These are phyloP conservation scores for Trichophyton verrucosum DNA, from an alignment of 2,329 filamentous ascomycete species.

Conservation along the genomic window DNA sequence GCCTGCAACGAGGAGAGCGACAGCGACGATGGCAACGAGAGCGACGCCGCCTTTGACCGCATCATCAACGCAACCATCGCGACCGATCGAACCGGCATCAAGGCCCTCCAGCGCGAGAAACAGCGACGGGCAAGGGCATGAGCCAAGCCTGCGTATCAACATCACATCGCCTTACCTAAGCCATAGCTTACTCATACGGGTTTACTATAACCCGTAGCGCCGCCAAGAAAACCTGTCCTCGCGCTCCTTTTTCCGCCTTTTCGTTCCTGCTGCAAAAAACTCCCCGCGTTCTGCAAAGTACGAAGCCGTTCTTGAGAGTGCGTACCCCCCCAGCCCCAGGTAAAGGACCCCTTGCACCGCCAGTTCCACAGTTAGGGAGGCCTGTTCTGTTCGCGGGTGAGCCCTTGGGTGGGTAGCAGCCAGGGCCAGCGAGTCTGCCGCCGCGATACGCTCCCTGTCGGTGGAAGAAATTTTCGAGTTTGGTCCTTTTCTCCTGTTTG, in stretches of 20 bases:
- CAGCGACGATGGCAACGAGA: conserved; percentile 53
- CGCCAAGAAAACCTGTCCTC: not conserved
- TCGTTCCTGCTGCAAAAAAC: not conserved
- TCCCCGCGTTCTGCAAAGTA: conserved; percentile 15
- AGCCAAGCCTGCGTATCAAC: not conserved
- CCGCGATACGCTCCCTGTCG: not conserved
- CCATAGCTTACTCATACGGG: not conserved
- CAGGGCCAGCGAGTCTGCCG: not conserved
- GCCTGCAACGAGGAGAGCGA: conserved; percentile 55
- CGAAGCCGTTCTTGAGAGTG: conserved; percentile 15
- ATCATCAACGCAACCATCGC: conserved; percentile 86
- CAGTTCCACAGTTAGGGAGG: not conserved
- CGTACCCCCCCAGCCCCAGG: not conserved
- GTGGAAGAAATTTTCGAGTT: not conserved
- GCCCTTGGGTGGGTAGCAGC: no score
- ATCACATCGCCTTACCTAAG: not conserved
- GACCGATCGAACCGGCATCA: conserved; percentile 70
- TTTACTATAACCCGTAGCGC: not conserved
- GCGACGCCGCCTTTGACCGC: conserved; percentile 69
- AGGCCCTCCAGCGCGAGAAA: conserved; percentile 46
- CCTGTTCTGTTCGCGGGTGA: not conserved
- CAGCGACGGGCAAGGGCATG: conserved; percentile 1
- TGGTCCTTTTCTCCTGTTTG: not conserved
- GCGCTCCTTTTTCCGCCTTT: conserved; percentile 3
- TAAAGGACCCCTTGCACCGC: not conserved